Percentiles rank a stretch among this genome's conserved stretches.
Conservation (phyloP, 768 basidiomycete genomes). For the Suillus paluster region DNA sequence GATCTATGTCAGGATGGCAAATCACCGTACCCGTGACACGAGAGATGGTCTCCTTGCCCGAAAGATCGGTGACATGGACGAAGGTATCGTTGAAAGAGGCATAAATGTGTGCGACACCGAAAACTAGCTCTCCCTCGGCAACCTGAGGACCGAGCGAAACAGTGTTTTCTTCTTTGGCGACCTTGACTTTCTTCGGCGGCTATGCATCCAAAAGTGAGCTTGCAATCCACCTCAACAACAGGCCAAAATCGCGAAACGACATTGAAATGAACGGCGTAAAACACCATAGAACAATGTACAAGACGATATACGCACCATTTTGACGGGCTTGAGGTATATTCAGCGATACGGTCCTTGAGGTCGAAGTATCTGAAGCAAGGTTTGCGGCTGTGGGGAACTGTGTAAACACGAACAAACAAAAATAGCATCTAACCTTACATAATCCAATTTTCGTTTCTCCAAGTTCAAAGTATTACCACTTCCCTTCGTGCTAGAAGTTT, state of each 20-base stretch:
- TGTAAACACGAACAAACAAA: constrained; percentile 11
- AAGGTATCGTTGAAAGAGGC: constrained; percentile 99
- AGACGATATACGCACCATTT: constrained; percentile 42
- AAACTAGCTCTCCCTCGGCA: constrained; percentile 95
- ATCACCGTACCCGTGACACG: constrained; percentile 84
- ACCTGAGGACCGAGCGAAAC: constrained; percentile 96
- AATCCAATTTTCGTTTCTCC: no score
- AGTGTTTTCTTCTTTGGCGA: constrained; percentile 76
- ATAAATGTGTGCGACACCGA: constrained; percentile 98
- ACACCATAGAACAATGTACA: not conserved
- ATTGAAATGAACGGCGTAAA: not conserved
- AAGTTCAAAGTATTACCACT: no score
- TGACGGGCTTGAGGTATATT: constrained; percentile 33
- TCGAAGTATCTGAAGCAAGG: constrained; percentile 17
- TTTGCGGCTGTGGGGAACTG: not conserved
- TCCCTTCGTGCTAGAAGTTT: no score
- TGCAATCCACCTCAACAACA: constrained; percentile 50
- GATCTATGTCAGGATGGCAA: not conserved
- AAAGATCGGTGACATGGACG: constrained; percentile 98
- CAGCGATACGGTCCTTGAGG: constrained; percentile 20
- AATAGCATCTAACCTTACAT: not conserved
- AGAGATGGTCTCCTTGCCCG: constrained; percentile 98
- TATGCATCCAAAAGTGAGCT: constrained; percentile 60
- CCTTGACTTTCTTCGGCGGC: constrained; percentile 86
- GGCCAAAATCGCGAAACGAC: constrained; percentile 9